These are phyloP conservation scores for Geoglossum cookeanum DNA, from an alignment of 2,329 filamentous ascomycete genomes.

Conservation along the genomic window DNA sequence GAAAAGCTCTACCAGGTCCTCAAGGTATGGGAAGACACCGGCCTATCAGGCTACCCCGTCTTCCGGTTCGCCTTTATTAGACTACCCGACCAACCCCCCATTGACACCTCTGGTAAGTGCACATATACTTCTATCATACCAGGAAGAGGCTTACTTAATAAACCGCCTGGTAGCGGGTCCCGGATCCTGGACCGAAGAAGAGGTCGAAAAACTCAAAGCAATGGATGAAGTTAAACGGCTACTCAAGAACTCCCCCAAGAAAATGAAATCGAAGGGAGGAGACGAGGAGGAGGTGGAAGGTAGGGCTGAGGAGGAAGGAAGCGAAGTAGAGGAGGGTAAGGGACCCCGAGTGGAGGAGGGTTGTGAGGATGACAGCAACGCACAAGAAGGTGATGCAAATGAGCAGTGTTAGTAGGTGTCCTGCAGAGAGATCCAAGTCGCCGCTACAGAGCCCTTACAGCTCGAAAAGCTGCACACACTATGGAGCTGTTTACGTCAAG, in stretches of 20 bases:
- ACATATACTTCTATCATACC: constrained; percentile 6
- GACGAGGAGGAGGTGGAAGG: not conserved
- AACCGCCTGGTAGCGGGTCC: not conserved
- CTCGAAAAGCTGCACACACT: too few species aligned
- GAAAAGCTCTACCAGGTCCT: constrained; percentile 9
- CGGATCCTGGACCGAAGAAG: not conserved
- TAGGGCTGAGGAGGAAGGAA: not conserved
- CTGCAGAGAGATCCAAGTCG: too few species aligned
- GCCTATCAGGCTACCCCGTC: constrained; percentile 10
- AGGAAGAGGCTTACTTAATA: not conserved
- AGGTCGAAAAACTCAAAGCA: not conserved
- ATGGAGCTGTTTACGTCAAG: too few species aligned
- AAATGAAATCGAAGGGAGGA: not conserved
- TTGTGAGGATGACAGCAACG: not conserved
- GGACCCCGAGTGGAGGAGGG: not conserved
- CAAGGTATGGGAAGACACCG: constrained; percentile 10
- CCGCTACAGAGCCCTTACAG: too few species aligned
- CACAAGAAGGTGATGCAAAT: not conserved
- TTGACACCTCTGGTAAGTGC: constrained; percentile 4
- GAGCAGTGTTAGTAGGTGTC: not conserved
- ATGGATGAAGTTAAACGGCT: not conserved
- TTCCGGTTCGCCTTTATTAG: constrained; percentile 12
- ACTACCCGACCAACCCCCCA: constrained; percentile 9
- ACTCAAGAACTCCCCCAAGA: not conserved
- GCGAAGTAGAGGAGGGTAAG: not conserved